phyloP scores from a whole-genome alignment of 352 stramenopile species.

The Phytophthora pseudosyringae region DNA sequence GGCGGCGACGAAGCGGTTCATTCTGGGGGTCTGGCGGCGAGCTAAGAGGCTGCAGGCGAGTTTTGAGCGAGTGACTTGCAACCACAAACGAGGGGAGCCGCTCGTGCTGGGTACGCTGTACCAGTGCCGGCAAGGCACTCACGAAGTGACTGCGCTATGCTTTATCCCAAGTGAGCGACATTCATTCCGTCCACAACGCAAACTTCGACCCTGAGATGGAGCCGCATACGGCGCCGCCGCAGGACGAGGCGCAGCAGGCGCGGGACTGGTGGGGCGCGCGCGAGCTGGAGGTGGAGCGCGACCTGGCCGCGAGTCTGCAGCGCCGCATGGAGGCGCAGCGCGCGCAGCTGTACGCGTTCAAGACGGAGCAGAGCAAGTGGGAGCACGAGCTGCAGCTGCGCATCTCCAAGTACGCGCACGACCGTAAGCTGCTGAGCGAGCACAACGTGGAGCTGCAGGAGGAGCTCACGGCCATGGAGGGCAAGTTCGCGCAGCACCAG shows the following conservation, averaged over 20 bases:
- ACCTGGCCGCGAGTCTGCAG: slow-evolving; percentile 55
- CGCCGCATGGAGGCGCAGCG: slow-evolving; percentile 77
- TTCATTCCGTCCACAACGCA: not conserved
- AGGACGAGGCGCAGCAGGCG: slow-evolving; percentile 30
- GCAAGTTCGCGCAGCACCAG: slow-evolving; percentile 51
- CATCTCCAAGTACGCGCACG: slow-evolving; percentile 79
- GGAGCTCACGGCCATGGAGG: slow-evolving; percentile 55
- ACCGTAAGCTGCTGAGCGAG: slow-evolving; percentile 80
- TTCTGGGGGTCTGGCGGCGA: slow-evolving; percentile 36
- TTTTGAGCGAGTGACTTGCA: slow-evolving; percentile 30
- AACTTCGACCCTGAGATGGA: slow-evolving; percentile 21
- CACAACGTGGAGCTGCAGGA: slow-evolving; percentile 85
- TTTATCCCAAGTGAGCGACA: not conserved
- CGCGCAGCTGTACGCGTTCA: slow-evolving; percentile 77
- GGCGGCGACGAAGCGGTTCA: slow-evolving; percentile 82
- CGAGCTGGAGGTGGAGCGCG: slow-evolving; percentile 47
- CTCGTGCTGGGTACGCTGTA: no score
- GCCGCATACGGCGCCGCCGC: not conserved
- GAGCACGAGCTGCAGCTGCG: slow-evolving; percentile 79
- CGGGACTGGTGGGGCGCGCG: slow-evolving; percentile 68
- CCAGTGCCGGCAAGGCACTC: no score
- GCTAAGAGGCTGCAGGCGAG: slow-evolving; percentile 11
- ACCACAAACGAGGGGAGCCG: slow-evolving; percentile 33
- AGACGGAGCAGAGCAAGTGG: slow-evolving; percentile 85
- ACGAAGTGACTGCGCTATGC: not conserved